Conservation (phyloP, 441 rosid species). For the Theobroma grandiflorum region DNA sequence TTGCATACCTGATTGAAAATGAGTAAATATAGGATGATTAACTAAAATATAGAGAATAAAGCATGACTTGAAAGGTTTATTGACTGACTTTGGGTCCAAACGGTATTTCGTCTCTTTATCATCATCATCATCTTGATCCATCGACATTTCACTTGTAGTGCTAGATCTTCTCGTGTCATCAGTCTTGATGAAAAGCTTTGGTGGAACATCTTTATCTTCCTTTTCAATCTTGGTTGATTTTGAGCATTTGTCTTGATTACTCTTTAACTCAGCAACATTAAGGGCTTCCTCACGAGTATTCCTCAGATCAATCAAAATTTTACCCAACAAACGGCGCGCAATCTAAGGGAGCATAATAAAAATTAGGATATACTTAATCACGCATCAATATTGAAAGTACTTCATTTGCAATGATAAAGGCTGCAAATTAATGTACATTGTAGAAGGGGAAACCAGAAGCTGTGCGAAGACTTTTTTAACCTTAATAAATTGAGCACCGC, state of each 20-base stretch:
- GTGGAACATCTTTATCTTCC: slow-evolving; percentile 61
- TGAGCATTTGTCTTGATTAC: slow-evolving; percentile 70
- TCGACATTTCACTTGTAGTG: slow-evolving; percentile 65
- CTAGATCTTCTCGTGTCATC: slow-evolving; percentile 78
- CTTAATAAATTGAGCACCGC: background rate
- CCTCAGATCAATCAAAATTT: slow-evolving; percentile 93
- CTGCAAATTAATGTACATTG: slow-evolving; percentile 2
- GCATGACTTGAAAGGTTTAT: slow-evolving; percentile 14
- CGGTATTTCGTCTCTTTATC: slow-evolving; percentile 98
- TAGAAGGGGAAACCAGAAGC: background rate
- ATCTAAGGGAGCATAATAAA: slow-evolving; percentile 54
- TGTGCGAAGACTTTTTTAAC: background rate
- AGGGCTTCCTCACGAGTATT: slow-evolving; percentile 98
- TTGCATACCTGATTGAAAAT: slow-evolving; percentile 78
- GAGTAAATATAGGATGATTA: slow-evolving; percentile 19
- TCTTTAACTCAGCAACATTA: slow-evolving; percentile 87
- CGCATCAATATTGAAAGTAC: background rate
- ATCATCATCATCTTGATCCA: slow-evolving; percentile 93
- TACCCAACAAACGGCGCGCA: slow-evolving; percentile 97
- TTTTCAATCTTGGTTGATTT: slow-evolving; percentile 49
- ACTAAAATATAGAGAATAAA: slow-evolving; percentile 9
- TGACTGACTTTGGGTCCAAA: slow-evolving; percentile 86
- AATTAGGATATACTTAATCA: slow-evolving; percentile 13
- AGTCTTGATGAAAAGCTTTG: slow-evolving; percentile 56
- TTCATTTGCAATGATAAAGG: slow-evolving; percentile 1